Evolutionary conservation across 2,329 filamentous ascomycete species (phyloP), one percentile per base, ranked within the genome.

Genomic region (Macroventuria anomochaeta): DNA sequence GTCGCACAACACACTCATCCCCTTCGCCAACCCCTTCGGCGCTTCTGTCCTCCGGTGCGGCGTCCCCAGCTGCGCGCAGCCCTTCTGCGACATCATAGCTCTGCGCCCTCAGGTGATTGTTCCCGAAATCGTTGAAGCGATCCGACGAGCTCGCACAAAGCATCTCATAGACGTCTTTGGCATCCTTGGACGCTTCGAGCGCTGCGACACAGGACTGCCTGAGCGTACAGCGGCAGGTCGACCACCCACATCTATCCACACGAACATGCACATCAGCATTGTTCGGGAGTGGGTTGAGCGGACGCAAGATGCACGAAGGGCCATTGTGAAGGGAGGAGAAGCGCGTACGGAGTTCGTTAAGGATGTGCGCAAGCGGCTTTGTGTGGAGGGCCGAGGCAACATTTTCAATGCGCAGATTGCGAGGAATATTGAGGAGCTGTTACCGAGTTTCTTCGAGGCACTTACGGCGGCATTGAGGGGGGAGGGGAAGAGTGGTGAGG

Each of bases 21-120:
- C 68, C 10, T 74, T 72, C 53, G 55, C 53, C 10, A 67, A 57
- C 25, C 65, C 63, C 4, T 68, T 65, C 44, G 67, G 67, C n/a
- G 52, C 66, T 5, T 71, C 65, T 10, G 64, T 71, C 33, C 59
- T 72, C 1, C 59, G 53, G 21, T 71, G 69, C 46, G 67, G 64
- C 8, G 47, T 38, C 17, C 49, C 46, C n/a, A 34, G 38, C 3
- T 73, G 69, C 53, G 28, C 29, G 12, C 41, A 55, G 15, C 17
- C 31, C 8, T 66, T 69, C 47, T 36, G 17, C 20, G 23, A 54
- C 12, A 5, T 54, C 15, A 20, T 10, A 4, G 33, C 41, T 10
- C 17, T 34, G 5, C n/a, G 39, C 8, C 17, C 29, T 10, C 7
- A 15, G 2, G 25, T 49, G 5, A n/a, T 56, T 10, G 39, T 34